These are phyloP conservation scores for Paramyrothecium roridum DNA, from an alignment of 2,329 filamentous ascomycete genomes.

Conservation along the genomic window DNA sequence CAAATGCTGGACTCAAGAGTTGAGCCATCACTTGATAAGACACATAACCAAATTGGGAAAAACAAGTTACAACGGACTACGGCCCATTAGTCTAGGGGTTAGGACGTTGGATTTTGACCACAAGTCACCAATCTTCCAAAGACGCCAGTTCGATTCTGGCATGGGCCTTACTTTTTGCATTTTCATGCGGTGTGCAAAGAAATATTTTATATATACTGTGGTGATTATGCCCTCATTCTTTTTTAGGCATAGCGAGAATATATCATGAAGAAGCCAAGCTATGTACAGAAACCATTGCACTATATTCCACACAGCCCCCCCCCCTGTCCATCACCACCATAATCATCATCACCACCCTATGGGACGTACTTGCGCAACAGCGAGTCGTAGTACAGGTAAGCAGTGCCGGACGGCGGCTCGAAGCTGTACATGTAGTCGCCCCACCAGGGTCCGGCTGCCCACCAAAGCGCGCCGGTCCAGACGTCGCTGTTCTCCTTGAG, in stretches of 20 bases:
- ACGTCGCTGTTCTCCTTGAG: constrained; percentile 54
- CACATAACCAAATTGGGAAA: too few relatives aligned
- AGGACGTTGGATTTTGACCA: not conserved
- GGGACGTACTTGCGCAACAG: constrained; percentile 11
- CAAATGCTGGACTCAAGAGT: too few relatives aligned
- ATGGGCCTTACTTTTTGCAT: not conserved
- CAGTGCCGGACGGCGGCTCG: constrained; percentile 40
- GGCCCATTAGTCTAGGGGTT: not conserved
- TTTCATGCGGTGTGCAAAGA: too few relatives aligned
- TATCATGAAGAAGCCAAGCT: too few relatives aligned
- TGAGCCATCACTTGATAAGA: too few relatives aligned
- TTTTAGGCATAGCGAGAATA: too few relatives aligned
- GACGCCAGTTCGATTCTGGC: not conserved
- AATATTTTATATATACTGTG: too few relatives aligned
- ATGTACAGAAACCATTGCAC: too few relatives aligned
- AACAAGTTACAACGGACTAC: not conserved
- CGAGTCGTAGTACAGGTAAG: constrained; percentile 29
- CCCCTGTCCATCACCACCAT: too few relatives aligned
- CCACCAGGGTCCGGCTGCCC: constrained; percentile 60
- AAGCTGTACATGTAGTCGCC: constrained; percentile 45
- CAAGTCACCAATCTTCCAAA: not conserved
- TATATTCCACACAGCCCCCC: too few relatives aligned
- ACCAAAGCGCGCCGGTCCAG: constrained; percentile 57
- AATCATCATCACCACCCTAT: not conserved
- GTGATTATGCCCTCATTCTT: too few relatives aligned